Evolutionary conservation across 2,329 filamentous ascomycete species (phyloP).

Genomic region (Talaromyces amestolkiae): DNA sequence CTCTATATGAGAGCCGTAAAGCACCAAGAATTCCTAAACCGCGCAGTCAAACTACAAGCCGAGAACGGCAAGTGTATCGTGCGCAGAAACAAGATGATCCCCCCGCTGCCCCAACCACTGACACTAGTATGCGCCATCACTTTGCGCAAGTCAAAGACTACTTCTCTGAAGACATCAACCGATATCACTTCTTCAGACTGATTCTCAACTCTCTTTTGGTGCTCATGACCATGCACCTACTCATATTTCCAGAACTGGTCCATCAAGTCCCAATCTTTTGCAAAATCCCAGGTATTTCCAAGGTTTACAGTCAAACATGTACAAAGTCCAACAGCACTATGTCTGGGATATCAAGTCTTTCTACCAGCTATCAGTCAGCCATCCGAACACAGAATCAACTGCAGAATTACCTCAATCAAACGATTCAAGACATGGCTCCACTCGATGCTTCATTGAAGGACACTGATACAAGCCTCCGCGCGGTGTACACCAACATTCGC

Average conservation of each 20-base stretch:
- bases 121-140: not conserved
- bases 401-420: constrained; percentile 13
- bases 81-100: not conserved
- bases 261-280: constrained; percentile 16
- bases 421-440: constrained; percentile 12
- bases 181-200: constrained; percentile 7
- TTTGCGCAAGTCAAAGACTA: constrained; percentile 4
- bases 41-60: not conserved
- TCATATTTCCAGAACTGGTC: constrained; percentile 17
- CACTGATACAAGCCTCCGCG: constrained; percentile 23
- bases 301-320: constrained; percentile 10
- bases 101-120: not conserved
- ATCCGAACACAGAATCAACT: constrained; percentile 16
- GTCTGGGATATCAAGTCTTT: not conserved
- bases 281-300: constrained; percentile 7
- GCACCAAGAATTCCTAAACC: constrained; percentile 14
- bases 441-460: constrained; percentile 13
- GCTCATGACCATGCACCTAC: constrained; percentile 15
- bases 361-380: constrained; percentile 8
- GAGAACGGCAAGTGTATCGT: not conserved
- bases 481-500: constrained; percentile 29
- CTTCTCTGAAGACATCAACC: not conserved
- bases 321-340: not conserved
- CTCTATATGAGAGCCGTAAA: constrained; percentile 18
- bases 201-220: constrained; percentile 14